These are phyloP conservation scores for Cymbopogon citratus DNA, from an alignment of 176 grass and related monocot genomes.

Conservation along the genomic window DNA sequence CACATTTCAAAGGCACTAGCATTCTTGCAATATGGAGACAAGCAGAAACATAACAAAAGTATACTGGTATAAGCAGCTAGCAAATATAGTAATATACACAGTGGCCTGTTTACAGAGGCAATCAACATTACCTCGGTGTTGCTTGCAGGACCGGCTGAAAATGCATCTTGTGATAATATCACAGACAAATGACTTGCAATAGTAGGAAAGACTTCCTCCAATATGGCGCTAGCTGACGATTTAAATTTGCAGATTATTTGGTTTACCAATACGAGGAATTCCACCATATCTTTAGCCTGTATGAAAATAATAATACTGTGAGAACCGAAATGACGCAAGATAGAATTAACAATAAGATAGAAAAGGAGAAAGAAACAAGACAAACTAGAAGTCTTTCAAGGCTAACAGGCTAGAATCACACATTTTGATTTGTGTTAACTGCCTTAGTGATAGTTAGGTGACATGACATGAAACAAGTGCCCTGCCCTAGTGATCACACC, in stretches of 20 bases:
- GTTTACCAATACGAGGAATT: conserved; percentile 81
- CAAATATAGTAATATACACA: not conserved
- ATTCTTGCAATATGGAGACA: not conserved
- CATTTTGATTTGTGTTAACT: not conserved
- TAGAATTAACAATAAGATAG: not conserved
- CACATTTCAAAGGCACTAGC: conserved; percentile 13
- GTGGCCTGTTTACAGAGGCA: not conserved
- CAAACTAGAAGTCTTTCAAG: not conserved
- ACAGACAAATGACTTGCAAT: conserved; percentile 66
- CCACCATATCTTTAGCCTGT: conserved; percentile 94
- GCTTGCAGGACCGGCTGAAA: conserved; percentile 48
- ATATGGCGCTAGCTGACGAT: conserved; percentile 52
- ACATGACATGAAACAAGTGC: not conserved
- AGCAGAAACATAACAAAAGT: conserved; percentile 9
- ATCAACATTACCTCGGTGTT: conserved; percentile 72
- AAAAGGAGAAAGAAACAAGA: not conserved
- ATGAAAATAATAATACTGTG: conserved; percentile 26
- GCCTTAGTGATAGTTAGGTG: not conserved
- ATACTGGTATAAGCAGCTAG: not conserved
- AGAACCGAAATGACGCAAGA: not conserved
- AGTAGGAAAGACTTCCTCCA: conserved; percentile 80
- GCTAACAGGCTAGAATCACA: not conserved
- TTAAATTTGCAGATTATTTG: conserved; percentile 95
- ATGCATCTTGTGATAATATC: conserved; percentile 79
- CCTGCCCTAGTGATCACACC: not conserved